A percentile compares a stretch with the other conserved stretches of the same genome.
Conservation (phyloP, 305 asterid genomes). For the Withania somnifera region DNA sequence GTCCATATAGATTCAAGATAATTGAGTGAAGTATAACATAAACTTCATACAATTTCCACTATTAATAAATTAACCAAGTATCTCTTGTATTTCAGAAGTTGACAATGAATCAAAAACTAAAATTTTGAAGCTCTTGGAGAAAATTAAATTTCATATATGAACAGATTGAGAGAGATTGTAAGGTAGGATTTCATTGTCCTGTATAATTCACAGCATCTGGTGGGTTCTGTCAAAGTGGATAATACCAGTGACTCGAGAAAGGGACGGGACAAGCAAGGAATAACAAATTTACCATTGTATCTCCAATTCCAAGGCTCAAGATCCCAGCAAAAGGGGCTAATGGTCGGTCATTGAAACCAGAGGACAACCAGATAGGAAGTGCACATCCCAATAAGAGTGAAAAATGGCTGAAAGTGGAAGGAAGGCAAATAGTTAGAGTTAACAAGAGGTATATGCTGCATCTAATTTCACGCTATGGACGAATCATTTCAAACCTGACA, state of each 20-base stretch:
- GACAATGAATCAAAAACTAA: not conserved
- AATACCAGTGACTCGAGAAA: not conserved
- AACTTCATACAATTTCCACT: not conserved
- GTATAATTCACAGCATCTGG: not conserved
- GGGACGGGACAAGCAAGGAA: not conserved
- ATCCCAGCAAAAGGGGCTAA: conserved; percentile 97
- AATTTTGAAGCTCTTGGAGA: not conserved
- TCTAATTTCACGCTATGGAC: not conserved
- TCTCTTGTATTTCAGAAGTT: not conserved
- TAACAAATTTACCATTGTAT: conserved; percentile 64
- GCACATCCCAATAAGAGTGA: conserved; percentile 92
- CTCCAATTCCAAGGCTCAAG: conserved; percentile 97
- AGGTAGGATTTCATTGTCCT: not conserved
- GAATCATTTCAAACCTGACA: conserved; percentile 48
- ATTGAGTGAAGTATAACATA: not conserved
- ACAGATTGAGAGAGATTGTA: not conserved
- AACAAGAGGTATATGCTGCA: not conserved
- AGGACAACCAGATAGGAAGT: conserved; percentile 90
- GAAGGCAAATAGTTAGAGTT: not conserved
- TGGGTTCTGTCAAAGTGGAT: not conserved
- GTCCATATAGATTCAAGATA: not conserved
- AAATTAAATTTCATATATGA: not conserved
- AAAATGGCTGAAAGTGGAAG: conserved; percentile 60
- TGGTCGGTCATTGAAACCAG: conserved; percentile 78
- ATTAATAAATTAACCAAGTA: not conserved